Conservation (phyloP, 2,329 filamentous ascomycete species). For the Dothistroma septosporum region DNA sequence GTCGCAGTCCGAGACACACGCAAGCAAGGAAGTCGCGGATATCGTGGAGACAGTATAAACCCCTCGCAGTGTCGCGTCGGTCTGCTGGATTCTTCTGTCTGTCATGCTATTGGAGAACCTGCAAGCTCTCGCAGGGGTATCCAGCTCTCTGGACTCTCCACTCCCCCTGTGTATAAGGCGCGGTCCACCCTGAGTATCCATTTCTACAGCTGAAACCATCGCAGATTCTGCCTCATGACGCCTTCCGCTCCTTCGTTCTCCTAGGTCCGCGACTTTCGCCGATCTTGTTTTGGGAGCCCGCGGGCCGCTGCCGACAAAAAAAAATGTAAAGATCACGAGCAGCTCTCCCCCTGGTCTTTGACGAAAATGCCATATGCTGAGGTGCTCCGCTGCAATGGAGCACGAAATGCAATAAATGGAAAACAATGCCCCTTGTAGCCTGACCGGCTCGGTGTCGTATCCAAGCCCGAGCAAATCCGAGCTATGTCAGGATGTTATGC, state of each 20-base stretch:
- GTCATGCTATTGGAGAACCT: neutral
- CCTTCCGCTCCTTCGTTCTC: neutral
- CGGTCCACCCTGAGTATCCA: neutral
- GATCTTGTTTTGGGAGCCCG: neutral
- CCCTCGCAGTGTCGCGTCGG: neutral
- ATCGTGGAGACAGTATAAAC: neutral
- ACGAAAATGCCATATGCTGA: neutral
- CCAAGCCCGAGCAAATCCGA: conserved; percentile 2
- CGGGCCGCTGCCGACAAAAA: neutral
- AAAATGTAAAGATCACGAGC: neutral
- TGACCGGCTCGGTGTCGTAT: neutral
- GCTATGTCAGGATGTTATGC: neutral
- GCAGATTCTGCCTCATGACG: neutral
- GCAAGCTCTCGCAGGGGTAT: neutral
- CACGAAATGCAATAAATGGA: neutral
- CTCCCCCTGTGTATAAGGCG: neutral
- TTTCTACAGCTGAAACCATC: neutral
- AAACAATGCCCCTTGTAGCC: neutral
- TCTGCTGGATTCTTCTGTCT: neutral
- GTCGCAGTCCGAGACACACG: neutral
- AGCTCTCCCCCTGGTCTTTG: neutral
- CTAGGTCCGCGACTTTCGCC: neutral
- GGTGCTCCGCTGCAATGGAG: neutral
- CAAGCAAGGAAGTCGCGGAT: neutral
- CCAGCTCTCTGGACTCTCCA: neutral